Percentiles rank a stretch among this genome's conserved stretches.
phyloP scores from a whole-genome alignment of 1,284 basidiomycete genomes.

The Entoloma clypeatum region DNA sequence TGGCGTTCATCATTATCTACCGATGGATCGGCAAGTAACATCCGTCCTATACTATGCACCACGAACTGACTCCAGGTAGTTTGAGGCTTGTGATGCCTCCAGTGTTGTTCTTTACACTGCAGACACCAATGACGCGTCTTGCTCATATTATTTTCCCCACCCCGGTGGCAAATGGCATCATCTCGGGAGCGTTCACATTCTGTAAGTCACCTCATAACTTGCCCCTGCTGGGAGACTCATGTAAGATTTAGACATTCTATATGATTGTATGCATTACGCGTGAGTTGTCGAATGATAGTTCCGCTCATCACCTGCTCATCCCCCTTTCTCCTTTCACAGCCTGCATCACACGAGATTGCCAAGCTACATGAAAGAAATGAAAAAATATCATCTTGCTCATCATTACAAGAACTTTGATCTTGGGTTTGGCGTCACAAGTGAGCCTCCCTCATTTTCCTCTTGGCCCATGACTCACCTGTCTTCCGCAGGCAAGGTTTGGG shows the following conservation, averaged over 20 bases:
- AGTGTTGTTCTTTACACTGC: slow-evolving; percentile 73
- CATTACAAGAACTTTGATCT: slow-evolving; percentile 99
- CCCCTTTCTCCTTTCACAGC: slow-evolving; percentile 37
- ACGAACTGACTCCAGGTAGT: slow-evolving; percentile 34
- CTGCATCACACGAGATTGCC: slow-evolving; percentile 91
- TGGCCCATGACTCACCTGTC: slow-evolving; percentile 13
- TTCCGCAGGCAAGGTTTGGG: slow-evolving; percentile 83
- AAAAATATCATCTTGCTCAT: slow-evolving; percentile 98
- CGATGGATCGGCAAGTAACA: slow-evolving; percentile 79
- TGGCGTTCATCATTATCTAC: slow-evolving; percentile 96
- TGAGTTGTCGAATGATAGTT: slow-evolving; percentile 35
- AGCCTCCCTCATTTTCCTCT: slow-evolving; percentile 22
- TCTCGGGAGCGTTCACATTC: slow-evolving; percentile 87
- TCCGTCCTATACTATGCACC: slow-evolving; percentile 3
- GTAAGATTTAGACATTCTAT: slow-evolving; percentile 64
- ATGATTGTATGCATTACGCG: slow-evolving; percentile 93
- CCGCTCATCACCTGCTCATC: slow-evolving; percentile 1
- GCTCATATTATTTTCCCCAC: slow-evolving; percentile 83
- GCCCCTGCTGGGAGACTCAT: background rate
- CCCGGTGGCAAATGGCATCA: slow-evolving; percentile 88
- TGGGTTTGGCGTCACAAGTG: slow-evolving; percentile 95
- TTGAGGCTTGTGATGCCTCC: slow-evolving; percentile 98
- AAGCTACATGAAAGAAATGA: slow-evolving; percentile 85
- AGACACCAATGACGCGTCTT: slow-evolving; percentile 86
- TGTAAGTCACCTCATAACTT: slow-evolving; percentile 55